Evolutionary conservation across 345 rosid genomes (phyloP).

Genomic region (Arabidopsis thaliana): TAIR10.1 NC_003074.8:5532001-5532500

Average conservation of each 20-base stretch:
- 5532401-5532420: constrained; percentile 2
- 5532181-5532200: constrained; percentile 39
- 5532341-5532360: constrained; percentile 82
- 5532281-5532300: constrained; percentile 70
- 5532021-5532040: constrained; percentile 25
- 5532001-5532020: background rate
- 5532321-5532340: constrained; percentile 82
- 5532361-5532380: constrained; percentile 31
- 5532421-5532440: background rate
- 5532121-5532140: constrained; percentile 30
- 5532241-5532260: constrained; percentile 43
- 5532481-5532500: constrained; percentile 66
- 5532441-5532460: constrained; percentile 14
- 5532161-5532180: constrained; percentile 35
- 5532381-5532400: constrained; percentile 20
- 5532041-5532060: background rate
- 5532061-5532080: constrained; percentile 2
- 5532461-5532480: constrained; percentile 68
- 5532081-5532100: constrained; percentile 1
- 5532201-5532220: constrained; percentile 41
- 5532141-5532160: constrained; percentile 15
- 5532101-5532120: background rate
- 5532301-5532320: constrained; percentile 70
- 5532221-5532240: constrained; percentile 38
- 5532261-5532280: constrained; percentile 48